These are phyloP conservation scores for Yarrowia deformans DNA, from an alignment of 805 yeast genomes.

Conservation along the genomic window DNA sequence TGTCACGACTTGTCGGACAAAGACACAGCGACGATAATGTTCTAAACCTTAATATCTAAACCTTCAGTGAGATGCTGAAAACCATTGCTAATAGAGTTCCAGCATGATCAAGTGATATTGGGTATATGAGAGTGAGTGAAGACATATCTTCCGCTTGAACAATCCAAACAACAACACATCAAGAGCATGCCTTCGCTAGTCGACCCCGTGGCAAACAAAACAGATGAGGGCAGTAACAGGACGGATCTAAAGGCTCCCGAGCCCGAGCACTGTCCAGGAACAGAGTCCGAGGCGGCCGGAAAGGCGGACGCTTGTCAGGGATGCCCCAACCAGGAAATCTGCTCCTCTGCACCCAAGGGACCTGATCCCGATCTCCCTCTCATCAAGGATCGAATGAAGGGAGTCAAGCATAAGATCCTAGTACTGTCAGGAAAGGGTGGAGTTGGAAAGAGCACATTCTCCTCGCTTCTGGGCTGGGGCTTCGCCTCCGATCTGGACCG, in stretches of 20 bases:
- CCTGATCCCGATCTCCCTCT: conserved; percentile 92
- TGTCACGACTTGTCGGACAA: neutral
- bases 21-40: neutral
- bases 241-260: conserved; percentile 62
- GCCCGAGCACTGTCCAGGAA: conserved; percentile 99
- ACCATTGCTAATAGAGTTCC: conserved; percentile 32
- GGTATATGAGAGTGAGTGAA: neutral
- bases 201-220: conserved; percentile 27
- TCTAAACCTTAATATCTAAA: neutral
- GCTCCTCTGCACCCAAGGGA: conserved; percentile 82
- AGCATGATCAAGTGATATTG: neutral
- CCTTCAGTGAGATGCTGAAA: conserved; percentile 1
- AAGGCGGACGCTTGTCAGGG: conserved; percentile 92
- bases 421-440: conserved; percentile 80
- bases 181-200: conserved; percentile 34
- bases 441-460: conserved; percentile 96
- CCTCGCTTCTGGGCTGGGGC: conserved; percentile 97
- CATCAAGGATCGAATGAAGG: conserved; percentile 70
- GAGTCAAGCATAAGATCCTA: conserved; percentile 76
- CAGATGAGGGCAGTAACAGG: conserved; percentile 17
- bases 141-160: neutral
- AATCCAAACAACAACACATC: neutral
- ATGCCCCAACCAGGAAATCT: conserved; percentile 91
- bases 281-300: conserved; percentile 94
- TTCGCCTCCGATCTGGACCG: conserved; percentile 73